Evolutionary conservation across 2,329 filamentous ascomycete species (phyloP).

Genomic region (Ustulina deusta): DNA sequence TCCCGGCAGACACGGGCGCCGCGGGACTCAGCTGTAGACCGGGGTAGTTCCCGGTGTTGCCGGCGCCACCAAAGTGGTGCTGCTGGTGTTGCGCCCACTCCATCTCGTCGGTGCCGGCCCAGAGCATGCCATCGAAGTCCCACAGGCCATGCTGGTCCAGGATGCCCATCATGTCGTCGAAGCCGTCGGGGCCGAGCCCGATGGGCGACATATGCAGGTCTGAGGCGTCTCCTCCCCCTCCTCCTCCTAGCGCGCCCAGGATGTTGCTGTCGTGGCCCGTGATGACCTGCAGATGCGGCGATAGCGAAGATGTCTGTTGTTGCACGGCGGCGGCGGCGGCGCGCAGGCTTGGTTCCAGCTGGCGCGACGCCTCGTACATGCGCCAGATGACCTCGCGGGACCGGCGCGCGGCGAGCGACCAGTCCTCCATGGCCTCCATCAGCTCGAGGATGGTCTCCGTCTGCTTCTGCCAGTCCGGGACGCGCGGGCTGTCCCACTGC

Average conservation of each 20-base stretch:
- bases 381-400: constrained; percentile 72
- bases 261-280: constrained; percentile 51
- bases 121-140: constrained; percentile 69
- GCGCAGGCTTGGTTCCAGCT: constrained; percentile 54
- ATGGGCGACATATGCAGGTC: constrained; percentile 65
- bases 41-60: constrained; percentile 42
- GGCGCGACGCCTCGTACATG: constrained; percentile 70
- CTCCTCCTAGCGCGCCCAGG: constrained; percentile 50
- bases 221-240: constrained; percentile 50
- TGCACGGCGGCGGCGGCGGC: constrained; percentile 46
- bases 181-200: constrained; percentile 62
- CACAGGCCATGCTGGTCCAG: constrained; percentile 66
- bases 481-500: constrained; percentile 66
- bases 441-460: constrained; percentile 70
- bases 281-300: constrained; percentile 47
- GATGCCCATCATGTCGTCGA: constrained; percentile 65
- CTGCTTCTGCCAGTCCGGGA: constrained; percentile 66
- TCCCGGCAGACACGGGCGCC: constrained; percentile 50
- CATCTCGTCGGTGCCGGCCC: constrained; percentile 59
- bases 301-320: constrained; percentile 43
- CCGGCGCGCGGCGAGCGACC: constrained; percentile 72
- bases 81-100: constrained; percentile 47
- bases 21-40: constrained; percentile 47
- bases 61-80: constrained; percentile 47
- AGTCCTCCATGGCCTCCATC: constrained; percentile 73